Base-by-base conservation (phyloP, 257 asterid species). In the Sherardia arvensis region DNA sequence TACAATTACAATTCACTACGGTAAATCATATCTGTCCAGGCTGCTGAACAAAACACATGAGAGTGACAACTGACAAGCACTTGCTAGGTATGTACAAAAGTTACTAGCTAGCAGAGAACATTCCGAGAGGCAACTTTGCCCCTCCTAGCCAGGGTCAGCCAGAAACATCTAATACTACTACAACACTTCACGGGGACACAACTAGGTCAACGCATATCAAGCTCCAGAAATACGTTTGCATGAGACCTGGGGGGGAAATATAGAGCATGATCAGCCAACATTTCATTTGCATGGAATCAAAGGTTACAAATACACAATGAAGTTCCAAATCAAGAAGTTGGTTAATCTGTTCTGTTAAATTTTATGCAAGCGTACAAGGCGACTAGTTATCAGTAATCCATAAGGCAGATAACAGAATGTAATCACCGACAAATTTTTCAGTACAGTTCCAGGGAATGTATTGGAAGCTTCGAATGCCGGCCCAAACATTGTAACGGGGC, bases 1-100 rank as follows among this genome's bases (percentile, higher is more conserved):
- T 15, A 43, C 20, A 43, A 4, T 43, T 15, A 43, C 51, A 43
- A 43, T 43, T 43, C 20, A 43, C 51, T 43, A 43, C 21, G 51
- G 5, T 43, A 43, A 7, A 43, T 43, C 51, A 43, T 43, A 14
- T 43, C 51, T 14, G 20, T 43, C 21, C 8, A 17, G n/a, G n/a
- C 51, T 43, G 51, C 51, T 15, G 51, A 43, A 15, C 51, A 10
- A 0, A 43, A 43, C 4, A 15, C 51, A 15, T 15, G 17, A 40
- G n/a, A 15, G 51, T 43, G 20, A 43, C 71, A 15, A 57, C 65
- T 66, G 53, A 32, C 65, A 22, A 57, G 59, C 59, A 17, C 25
- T 47, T 6, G 65, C 59, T 58, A 67, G 71, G 25, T 67, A 55
- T 53, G 22, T 67, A 66, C 71, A 56, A 61, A 66, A 67, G 64